Evolutionary conservation across 2,329 filamentous ascomycete species (phyloP).

Genomic region (Aspergillus puulaauensis): DNA sequence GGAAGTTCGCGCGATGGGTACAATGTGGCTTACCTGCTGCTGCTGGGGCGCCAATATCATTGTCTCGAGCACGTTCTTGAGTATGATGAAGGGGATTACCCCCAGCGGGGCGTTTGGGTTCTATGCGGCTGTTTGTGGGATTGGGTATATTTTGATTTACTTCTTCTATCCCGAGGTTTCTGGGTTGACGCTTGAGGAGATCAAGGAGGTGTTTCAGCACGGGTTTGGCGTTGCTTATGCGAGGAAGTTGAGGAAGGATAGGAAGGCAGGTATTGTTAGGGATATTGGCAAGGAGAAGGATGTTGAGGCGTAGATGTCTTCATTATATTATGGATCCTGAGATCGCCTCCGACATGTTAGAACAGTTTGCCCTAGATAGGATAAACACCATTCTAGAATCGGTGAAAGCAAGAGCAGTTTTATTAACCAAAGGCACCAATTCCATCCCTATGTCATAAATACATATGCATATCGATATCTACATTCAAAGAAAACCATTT

Average conservation of each 20-base stretch:
- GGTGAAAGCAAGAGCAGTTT: no score
- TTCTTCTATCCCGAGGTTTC: constrained; percentile 28
- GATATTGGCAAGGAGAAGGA: no score
- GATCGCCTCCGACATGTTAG: no score
- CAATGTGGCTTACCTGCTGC: constrained; percentile 51
- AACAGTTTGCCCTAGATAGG: no score
- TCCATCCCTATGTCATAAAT: no score
- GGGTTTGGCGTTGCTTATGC: constrained; percentile 50
- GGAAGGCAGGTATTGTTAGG: constrained; percentile 12
- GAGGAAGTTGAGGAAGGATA: constrained; percentile 39
- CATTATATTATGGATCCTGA: no score
- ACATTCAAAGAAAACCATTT: background rate
- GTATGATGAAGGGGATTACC: constrained; percentile 51
- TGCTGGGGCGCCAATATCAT: constrained; percentile 52
- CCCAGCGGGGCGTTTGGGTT: constrained; percentile 54
- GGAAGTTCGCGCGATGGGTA: constrained; percentile 51
- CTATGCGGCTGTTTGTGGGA: constrained; percentile 51
- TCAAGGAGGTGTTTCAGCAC: constrained; percentile 52
- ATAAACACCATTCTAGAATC: no score
- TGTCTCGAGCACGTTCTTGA: constrained; percentile 51
- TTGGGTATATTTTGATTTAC: constrained; percentile 44
- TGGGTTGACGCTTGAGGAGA: constrained; percentile 23
- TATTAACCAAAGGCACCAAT: no score
- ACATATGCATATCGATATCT: background rate
- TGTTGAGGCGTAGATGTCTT: no score